A percentile compares a stretch with the other conserved stretches of the same genome.
Evolutionary conservation across 1,284 basidiomycete genomes (phyloP).

Genomic region (Malassezia yamatoensis): DNA sequence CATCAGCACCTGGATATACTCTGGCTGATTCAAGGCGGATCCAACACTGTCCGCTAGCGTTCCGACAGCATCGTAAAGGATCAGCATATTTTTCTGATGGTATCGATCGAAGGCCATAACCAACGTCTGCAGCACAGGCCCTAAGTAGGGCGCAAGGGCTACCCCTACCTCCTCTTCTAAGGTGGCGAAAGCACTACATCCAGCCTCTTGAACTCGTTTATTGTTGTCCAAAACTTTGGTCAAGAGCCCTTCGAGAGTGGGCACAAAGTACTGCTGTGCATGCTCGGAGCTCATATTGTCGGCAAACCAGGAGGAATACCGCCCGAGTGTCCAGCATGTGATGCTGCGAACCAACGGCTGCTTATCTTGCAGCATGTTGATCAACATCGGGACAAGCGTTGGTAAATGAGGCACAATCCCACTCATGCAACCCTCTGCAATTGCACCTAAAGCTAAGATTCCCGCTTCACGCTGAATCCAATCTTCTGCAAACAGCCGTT

Average conservation of each 20-base stretch:
- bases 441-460: conserved; percentile 88
- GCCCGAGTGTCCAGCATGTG: conserved; percentile 97
- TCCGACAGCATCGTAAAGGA: conserved; percentile 93
- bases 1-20: conserved; percentile 90
- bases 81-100: conserved; percentile 98
- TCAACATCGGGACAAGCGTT: conserved; percentile 80
- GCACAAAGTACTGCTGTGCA: conserved; percentile 79
- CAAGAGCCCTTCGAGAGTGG: conserved; percentile 94
- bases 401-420: conserved; percentile 88
- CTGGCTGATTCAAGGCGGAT: conserved; percentile 68
- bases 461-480: conserved; percentile 94
- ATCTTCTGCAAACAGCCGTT: conserved; percentile 82
- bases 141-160: conserved; percentile 81
- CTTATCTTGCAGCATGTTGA: conserved; percentile 76
- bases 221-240: conserved; percentile 98
- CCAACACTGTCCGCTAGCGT: conserved; percentile 95
- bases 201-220: conserved; percentile 98
- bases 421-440: conserved; percentile 97
- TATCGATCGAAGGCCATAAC: conserved; percentile 96
- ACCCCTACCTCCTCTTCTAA: conserved; percentile 91
- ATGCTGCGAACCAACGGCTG: conserved; percentile 98
- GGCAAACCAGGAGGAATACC: conserved; percentile 89
- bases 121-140: conserved; percentile 85
- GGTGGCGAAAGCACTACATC: conserved; percentile 95
- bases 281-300: conserved; percentile 68